Conservation (phyloP, 2,329 filamentous ascomycete genomes). For the Talaromyces sp. region DNA sequence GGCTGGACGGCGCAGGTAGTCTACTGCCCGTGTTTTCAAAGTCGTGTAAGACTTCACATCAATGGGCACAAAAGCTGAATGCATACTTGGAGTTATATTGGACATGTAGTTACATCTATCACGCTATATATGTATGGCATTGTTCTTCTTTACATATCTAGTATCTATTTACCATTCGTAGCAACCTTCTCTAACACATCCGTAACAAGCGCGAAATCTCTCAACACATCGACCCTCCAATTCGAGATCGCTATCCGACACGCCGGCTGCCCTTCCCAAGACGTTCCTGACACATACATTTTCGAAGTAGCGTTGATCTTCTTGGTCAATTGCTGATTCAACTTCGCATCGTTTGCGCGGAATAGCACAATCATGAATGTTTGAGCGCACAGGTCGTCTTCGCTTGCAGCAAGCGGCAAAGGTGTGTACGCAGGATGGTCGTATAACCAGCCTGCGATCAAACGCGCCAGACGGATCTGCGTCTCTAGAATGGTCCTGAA, state of each 20-base stretch:
- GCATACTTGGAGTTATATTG: background rate
- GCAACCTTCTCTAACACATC: slow-evolving; percentile 56
- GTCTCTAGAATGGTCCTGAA: slow-evolving; percentile 65
- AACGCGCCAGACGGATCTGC: slow-evolving; percentile 68
- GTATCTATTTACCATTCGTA: background rate
- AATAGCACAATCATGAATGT: slow-evolving; percentile 74
- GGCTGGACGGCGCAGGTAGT: slow-evolving; percentile 45
- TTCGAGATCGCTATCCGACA: slow-evolving; percentile 82
- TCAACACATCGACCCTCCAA: slow-evolving; percentile 69
- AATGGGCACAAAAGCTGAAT: background rate
- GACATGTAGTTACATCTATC: background rate
- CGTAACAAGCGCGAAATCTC: slow-evolving; percentile 63
- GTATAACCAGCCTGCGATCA: slow-evolving; percentile 61
- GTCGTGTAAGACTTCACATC: too few species aligned
- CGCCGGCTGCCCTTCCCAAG: slow-evolving; percentile 69
- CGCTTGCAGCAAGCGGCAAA: slow-evolving; percentile 50
- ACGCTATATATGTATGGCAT: background rate
- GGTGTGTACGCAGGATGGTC: slow-evolving; percentile 62
- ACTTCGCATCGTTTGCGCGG: slow-evolving; percentile 59
- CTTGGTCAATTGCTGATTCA: slow-evolving; percentile 65
- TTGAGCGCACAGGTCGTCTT: slow-evolving; percentile 46
- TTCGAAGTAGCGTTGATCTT: slow-evolving; percentile 69
- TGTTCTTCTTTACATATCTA: background rate
- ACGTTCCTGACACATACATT: slow-evolving; percentile 80
- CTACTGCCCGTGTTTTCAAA: background rate